Base-by-base conservation (phyloP, 768 basidiomycete genomes). In the Tulasnella sp. region DNA sequence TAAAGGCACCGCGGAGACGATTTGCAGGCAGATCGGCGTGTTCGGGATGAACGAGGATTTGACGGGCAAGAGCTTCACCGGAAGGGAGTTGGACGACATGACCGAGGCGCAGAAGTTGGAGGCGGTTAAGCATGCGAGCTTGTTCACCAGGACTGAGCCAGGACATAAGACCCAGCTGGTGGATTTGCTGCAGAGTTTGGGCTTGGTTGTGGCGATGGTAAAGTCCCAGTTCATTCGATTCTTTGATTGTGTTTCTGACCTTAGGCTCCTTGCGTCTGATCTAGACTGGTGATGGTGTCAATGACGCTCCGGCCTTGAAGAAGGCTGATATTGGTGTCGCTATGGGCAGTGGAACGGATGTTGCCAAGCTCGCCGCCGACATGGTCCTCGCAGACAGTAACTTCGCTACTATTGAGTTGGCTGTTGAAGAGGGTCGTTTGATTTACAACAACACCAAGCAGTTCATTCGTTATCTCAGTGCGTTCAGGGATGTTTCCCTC, bases 361-460 rank as follows among this genome's bases (percentile, higher is more conserved):
- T 99, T 61, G 97, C 97, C 79, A 99, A 98, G 85, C 87, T 98
- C 79, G 98, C 97, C 5, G 95, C 97, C 10, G 97, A 99, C 84
- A 97, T 99, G 95, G 96, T 99, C 40, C 89, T 96, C 73, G 93
- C 94, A 6, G 96, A 97, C 84, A 96, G 96, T 71, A 99, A 99
- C 87, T 99, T 99, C 84, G 92, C 95, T 15, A 96, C 96, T 9
- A 98, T 99, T 84, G 96, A 98, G 84, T 87, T 91, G 81, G 97
- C 97, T 10, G 96, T 99, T 69, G 97, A 99, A 84, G 97, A 99
- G 86, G 97, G 97, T 81, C 88, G 97, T 84, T 88, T 97, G 78
- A 99, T 99, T 82, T 99, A 98, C 85, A 98, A 98, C 86, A 99
- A 99, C 86, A 99, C 96, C 69, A 99, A 99, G 86, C 97, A 99